phyloP scores from a whole-genome alignment of 2,329 filamentous ascomycete species.

The Clarireedia sp. region DNA sequence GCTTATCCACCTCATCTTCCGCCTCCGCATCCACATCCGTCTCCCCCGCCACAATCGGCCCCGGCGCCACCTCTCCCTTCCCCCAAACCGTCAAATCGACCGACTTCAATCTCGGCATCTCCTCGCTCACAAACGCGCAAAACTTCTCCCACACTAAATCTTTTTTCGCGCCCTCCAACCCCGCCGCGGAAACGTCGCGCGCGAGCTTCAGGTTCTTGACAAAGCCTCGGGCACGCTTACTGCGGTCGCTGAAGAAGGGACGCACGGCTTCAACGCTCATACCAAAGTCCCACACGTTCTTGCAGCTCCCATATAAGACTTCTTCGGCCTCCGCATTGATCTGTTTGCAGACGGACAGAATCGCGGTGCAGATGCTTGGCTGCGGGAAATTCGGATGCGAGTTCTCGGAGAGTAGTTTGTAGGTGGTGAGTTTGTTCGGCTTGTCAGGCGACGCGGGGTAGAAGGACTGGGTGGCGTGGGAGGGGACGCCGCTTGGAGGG shows the following conservation, averaged over 20 bases:
- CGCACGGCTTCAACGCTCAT: slow-evolving; percentile 17
- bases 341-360: slow-evolving; percentile 17
- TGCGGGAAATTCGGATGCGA: slow-evolving; percentile 11
- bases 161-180: background rate
- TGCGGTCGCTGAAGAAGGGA: slow-evolving; percentile 20
- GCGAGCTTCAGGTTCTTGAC: slow-evolving; percentile 19
- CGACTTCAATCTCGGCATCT: slow-evolving; percentile 11
- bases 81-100: slow-evolving; percentile 25
- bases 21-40: background rate
- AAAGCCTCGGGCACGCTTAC: slow-evolving; percentile 11
- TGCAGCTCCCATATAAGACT: slow-evolving; percentile 19
- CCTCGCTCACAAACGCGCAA: slow-evolving; percentile 11
- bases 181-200: slow-evolving; percentile 14
- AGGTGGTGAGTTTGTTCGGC: slow-evolving; percentile 17
- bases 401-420: slow-evolving; percentile 23
- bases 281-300: slow-evolving; percentile 21
- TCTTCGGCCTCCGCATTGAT: slow-evolving; percentile 19
- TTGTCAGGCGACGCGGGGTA: slow-evolving; percentile 16
- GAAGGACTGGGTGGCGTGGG: slow-evolving; percentile 14
- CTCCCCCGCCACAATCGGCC: background rate
- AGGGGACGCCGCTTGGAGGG: slow-evolving; percentile 13
- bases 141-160: slow-evolving; percentile 18
- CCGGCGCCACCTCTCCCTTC: background rate
- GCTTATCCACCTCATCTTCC: background rate
- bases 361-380: slow-evolving; percentile 12